Evolutionary conservation across 2,329 filamentous ascomycete genomes (phyloP), one percentile per base, ranked within the genome.

Genomic region (Colletotrichum filicis): DNA sequence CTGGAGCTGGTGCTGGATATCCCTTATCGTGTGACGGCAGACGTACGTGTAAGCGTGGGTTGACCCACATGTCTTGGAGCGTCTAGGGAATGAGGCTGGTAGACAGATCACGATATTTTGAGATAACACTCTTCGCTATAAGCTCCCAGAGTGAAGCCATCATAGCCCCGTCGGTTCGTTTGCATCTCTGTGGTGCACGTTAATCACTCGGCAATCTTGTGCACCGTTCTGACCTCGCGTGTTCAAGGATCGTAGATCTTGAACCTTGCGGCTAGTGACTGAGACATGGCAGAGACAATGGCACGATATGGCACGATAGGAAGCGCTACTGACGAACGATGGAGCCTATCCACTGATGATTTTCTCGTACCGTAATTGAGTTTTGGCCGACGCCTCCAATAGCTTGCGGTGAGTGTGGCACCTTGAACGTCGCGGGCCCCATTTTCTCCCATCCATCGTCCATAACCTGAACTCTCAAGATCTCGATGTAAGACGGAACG

Each of bases 181-280:
- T 57, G 53, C 53, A 46, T 35, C 32, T 30, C 56, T 22, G 63
- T 24, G 16, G 8, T 19, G 24, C 16, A 28, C 49, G 12, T 14
- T 24, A n/a, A 42, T 56, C 62, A 28, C 62, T 69, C 70, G 70
- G 66, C 66, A 73, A 73, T 73, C 70, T 69, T 16, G 58, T 35
- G 42, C 53, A 60, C 24, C 30, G 59, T 62, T 56, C 49, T 26
- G 42, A 49, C 60, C 46, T 53, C 60, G 57, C 52, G 35, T 62
- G 35, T 58, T 42, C 57, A 53, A 24, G 32, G 32, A 56, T 52
- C 55, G 24, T 26, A 69, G 55, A 69, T 46, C 2, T 53, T 4
- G 12, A 19, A 24, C 42, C 30, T 14, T 37, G 26, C 14, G 6
- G 24, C 8, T n/a, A 9, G 14, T 19, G 32, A 64, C 16, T 46